Base-by-base conservation (phyloP, 2,329 filamentous ascomycete species). In the Trichoderma simmonsii region DNA sequence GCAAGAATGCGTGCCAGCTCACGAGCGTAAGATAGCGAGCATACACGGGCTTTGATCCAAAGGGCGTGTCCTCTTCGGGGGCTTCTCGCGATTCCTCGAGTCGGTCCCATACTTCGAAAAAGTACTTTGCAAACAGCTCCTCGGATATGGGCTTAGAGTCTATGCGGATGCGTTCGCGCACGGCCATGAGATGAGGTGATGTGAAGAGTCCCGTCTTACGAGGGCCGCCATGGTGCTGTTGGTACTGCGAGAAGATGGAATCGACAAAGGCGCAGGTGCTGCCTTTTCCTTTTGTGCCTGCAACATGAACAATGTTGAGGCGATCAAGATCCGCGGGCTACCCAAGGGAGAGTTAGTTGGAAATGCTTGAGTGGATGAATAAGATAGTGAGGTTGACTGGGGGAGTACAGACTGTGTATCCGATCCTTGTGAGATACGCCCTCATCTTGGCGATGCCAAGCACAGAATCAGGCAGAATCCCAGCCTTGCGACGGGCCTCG, bases 281-380 rank as follows among this genome's bases (percentile, higher is more conserved):
- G 32, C 91, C 92, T 80, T 93, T 94, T 6, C 92, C 92, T 79
- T 93, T 93, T n/a, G 91, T 93, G 6, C 92, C 92, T 28, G 91
- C 88, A 30, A 94, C 87, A 80, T 93, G 91, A 51, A 94, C 79
- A 30, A 92, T 85, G 75, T 92, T 92, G 34, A 93, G 81, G n/a
- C 83, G 82, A 75, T 88, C 81, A 51, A 93, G 80, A 74, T 90
- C 87, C 14, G 80, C 75, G 6, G 82, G 79, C 80, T 83, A 61
- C 6, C 39, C 34, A 15, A 48, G 36, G 5, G n/a, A 26, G 14
- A 39, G 8, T 18, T 1, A 63, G 63, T 68, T 24, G 65, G 43
- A 28, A 18, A 12, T 34, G 43, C 30, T 34, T 18, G 14, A 36
- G 7, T 36, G 28, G 3, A 3, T 34, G 11, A 34, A 32, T 21